These are phyloP conservation scores for Balansia obtecta DNA, from an alignment of 2,329 filamentous ascomycete genomes.

Conservation along the genomic window DNA sequence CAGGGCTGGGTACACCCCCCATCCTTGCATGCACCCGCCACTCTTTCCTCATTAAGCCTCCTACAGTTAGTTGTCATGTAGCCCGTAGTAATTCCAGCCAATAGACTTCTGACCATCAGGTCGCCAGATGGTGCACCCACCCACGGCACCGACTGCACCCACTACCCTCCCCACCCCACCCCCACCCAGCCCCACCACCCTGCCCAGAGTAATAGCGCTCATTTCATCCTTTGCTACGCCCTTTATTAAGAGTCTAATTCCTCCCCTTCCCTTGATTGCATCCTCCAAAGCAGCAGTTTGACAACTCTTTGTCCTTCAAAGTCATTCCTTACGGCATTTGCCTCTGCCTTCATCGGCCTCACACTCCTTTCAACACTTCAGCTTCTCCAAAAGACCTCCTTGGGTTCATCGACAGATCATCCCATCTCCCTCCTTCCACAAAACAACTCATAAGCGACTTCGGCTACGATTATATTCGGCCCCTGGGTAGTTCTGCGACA, in stretches of 20 bases:
- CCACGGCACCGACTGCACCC: too few species aligned
- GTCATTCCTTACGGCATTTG: conserved; percentile 11
- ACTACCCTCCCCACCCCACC: too few species aligned
- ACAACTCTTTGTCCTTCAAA: conserved; percentile 10
- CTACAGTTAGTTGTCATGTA: neutral
- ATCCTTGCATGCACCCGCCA: neutral
- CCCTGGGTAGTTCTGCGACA: conserved; percentile 10
- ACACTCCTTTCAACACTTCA: conserved; percentile 5
- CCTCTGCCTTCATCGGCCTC: conserved; percentile 7
- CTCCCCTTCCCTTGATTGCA: conserved; percentile 9
- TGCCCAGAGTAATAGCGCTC: conserved; percentile 1
- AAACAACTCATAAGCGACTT: neutral
- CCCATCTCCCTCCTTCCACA: conserved; percentile 6
- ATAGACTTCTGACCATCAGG: neutral
- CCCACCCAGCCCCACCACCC: neutral
- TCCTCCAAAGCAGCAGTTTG: conserved; percentile 5
- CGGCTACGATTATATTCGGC: neutral
- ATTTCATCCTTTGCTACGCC: conserved; percentile 5
- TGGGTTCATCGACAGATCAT: neutral
- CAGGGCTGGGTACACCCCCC: too few species aligned
- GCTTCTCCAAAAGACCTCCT: neutral
- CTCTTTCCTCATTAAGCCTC: neutral
- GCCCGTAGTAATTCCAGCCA: neutral
- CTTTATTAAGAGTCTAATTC: conserved; percentile 10
- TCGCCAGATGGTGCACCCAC: neutral